A percentile compares a stretch with the other conserved stretches of the same genome.
These are phyloP conservation scores for Ganoderma multipileum DNA, from an alignment of 1,284 basidiomycete genomes.

Conservation along the genomic window DNA sequence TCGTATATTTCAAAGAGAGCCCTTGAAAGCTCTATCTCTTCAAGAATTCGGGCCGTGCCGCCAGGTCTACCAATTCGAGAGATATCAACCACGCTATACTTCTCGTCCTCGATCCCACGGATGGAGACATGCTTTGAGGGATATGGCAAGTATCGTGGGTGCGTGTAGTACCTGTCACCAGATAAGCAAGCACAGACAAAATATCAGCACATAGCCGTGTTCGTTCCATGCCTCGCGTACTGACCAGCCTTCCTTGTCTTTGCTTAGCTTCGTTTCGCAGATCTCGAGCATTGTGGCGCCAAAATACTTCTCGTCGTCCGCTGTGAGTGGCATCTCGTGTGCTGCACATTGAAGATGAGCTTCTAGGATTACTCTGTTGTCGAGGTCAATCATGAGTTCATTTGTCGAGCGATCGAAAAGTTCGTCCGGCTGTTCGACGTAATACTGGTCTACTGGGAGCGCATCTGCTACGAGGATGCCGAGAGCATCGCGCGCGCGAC, in stretches of 20 bases:
- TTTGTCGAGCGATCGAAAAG: slow-evolving; percentile 70
- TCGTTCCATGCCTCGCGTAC: slow-evolving; percentile 22
- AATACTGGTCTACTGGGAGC: slow-evolving; percentile 82
- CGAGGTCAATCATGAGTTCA: slow-evolving; percentile 76
- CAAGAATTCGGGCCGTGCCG: slow-evolving; percentile 62
- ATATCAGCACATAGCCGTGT: background rate
- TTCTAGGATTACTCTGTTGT: slow-evolving; percentile 81
- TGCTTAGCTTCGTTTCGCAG: slow-evolving; percentile 61
- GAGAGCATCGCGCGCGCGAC: slow-evolving; percentile 84
- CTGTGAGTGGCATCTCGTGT: slow-evolving; percentile 82
- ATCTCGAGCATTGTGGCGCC: slow-evolving; percentile 63
- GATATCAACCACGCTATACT: slow-evolving; percentile 79
- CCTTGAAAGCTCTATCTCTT: slow-evolving; percentile 88
- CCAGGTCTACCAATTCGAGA: slow-evolving; percentile 48
- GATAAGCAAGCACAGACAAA: background rate
- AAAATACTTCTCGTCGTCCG: slow-evolving; percentile 78
- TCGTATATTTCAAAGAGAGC: slow-evolving; percentile 88
- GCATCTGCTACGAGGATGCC: slow-evolving; percentile 79
- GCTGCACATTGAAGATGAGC: slow-evolving; percentile 90
- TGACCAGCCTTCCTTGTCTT: slow-evolving; percentile 77
- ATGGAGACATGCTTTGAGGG: slow-evolving; percentile 81
- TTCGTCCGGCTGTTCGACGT: slow-evolving; percentile 74
- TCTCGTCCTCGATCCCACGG: slow-evolving; percentile 80
- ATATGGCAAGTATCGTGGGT: slow-evolving; percentile 80
- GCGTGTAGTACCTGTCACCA: slow-evolving; percentile 74